Base-by-base conservation (phyloP, 257 asterid species). In the Leptodermis oblonga region DNA sequence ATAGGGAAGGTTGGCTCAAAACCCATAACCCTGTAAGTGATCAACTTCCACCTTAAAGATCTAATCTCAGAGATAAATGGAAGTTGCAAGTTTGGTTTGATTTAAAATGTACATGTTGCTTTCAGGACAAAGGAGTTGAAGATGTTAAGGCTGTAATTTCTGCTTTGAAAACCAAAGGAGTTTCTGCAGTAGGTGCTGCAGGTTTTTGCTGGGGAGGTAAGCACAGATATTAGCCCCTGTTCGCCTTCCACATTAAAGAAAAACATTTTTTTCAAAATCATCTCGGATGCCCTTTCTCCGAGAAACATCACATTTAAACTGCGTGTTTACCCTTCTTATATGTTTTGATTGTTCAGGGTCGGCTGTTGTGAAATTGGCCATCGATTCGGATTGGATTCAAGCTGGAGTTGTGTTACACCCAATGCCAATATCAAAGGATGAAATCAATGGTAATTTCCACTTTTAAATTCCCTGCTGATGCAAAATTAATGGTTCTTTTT, bases 161-260 rank as follows among this genome's bases (percentile, higher is more conserved):
- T 62, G 77, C 78, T 62, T 67, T 88, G 78, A 86, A 74, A 79
- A 77, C 76, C 79, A 80, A 34, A 74, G 92, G 95, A 54, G 79
- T 76, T 6, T 42, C 78, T 30, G 72, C 82, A 30, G 66, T 88
- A 34, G 92, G 95, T 34, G 90, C 81, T 54, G 88, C 84, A 55
- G 95, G 95, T 34, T 88, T 84, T 67, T 88, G 95, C 74, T 86
- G 92, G 92, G 95, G 95, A 79, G 95, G 92, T 84, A n/a, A n/a
- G n/a, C n/a, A n/a, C n/a, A n/a, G n/a, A n/a, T n/a, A n/a, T n/a
- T n/a, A n/a, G n/a, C n/a, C n/a, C n/a, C n/a, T n/a, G n/a, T n/a
- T n/a, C n/a, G n/a, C n/a, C n/a, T n/a, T n/a, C n/a, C n/a, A n/a
- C n/a, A n/a, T n/a, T n/a, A n/a, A n/a, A n/a, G n/a, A n/a, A n/a